Conservation (phyloP, 352 stramenopile genomes). For the Thalassiosira livingstoniorum region DNA sequence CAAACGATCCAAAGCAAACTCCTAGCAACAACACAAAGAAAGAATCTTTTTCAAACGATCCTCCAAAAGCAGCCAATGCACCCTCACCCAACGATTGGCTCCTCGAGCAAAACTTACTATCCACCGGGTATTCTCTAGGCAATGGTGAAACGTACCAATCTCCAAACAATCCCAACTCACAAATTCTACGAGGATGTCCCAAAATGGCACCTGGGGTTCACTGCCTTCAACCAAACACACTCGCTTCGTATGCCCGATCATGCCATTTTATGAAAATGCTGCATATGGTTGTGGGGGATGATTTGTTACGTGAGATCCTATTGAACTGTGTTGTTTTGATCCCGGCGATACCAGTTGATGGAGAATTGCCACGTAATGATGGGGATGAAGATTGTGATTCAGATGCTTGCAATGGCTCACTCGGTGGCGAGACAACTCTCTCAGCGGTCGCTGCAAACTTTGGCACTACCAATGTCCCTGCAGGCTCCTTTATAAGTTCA, state of each 20-base stretch:
- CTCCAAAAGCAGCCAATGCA: not conserved
- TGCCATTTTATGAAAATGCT: conserved; percentile 59
- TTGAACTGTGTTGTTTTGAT: conserved; percentile 75
- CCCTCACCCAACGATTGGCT: conserved; percentile 46
- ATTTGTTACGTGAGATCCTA: conserved; percentile 74
- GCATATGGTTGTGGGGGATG: conserved; percentile 71
- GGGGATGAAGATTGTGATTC: not conserved
- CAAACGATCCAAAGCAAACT: conserved; percentile 2
- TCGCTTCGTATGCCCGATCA: conserved; percentile 70
- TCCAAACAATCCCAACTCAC: conserved; percentile 8
- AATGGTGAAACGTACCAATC: conserved; percentile 22
- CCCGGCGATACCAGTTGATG: conserved; percentile 33
- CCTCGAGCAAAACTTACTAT: conserved; percentile 54
- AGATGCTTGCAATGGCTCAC: too few species aligned
- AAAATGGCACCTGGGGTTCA: conserved; percentile 72
- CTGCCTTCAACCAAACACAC: conserved; percentile 67
- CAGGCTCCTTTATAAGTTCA: not conserved
- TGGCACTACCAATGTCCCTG: not conserved
- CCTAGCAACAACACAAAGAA: too few species aligned
- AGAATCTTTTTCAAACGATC: not conserved
- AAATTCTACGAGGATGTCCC: conserved; percentile 40
- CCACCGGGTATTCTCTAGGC: conserved; percentile 45
- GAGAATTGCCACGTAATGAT: not conserved
- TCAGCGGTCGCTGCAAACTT: not conserved
- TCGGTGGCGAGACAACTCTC: too few species aligned